These are phyloP conservation scores for Lupinus albus DNA, from an alignment of 306 rosid genomes.

Conservation along the genomic window DNA sequence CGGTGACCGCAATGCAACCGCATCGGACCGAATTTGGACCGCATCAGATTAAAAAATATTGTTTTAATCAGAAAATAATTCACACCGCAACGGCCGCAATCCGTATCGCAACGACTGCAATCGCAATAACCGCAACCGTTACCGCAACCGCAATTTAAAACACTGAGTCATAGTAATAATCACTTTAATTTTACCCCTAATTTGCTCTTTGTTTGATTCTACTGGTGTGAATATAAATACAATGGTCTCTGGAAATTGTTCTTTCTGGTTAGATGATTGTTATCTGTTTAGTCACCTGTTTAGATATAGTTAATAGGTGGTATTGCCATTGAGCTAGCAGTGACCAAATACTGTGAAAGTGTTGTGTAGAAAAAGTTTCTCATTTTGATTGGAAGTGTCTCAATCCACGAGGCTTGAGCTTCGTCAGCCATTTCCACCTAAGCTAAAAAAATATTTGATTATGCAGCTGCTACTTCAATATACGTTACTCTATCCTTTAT, in stretches of 20 bases:
- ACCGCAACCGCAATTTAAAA: too few species aligned
- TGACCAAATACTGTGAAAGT: neutral
- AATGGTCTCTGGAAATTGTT: neutral
- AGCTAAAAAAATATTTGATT: slow-evolving; percentile 9
- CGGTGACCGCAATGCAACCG: too few species aligned
- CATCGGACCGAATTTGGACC: too few species aligned
- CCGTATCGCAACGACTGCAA: too few species aligned
- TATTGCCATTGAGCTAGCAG: neutral
- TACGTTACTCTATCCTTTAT: slow-evolving; percentile 14
- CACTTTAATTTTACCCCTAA: neutral
- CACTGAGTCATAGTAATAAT: neutral
- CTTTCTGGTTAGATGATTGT: neutral
- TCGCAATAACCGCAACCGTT: too few species aligned
- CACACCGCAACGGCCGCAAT: too few species aligned
- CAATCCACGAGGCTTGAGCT: slow-evolving; percentile 13
- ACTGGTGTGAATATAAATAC: too few species aligned
- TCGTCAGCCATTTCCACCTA: slow-evolving; percentile 8
- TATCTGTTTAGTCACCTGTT: neutral
- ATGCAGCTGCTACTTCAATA: slow-evolving; percentile 12
- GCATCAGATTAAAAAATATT: too few species aligned
- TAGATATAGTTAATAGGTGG: neutral
- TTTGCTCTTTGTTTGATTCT: slow-evolving; percentile 1
- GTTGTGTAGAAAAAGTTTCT: neutral
- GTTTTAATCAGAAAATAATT: too few species aligned
- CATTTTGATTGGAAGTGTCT: neutral